Evolutionary conservation across 129 eudicot genomes (phyloP).

Genomic region (Arctium minus): DNA sequence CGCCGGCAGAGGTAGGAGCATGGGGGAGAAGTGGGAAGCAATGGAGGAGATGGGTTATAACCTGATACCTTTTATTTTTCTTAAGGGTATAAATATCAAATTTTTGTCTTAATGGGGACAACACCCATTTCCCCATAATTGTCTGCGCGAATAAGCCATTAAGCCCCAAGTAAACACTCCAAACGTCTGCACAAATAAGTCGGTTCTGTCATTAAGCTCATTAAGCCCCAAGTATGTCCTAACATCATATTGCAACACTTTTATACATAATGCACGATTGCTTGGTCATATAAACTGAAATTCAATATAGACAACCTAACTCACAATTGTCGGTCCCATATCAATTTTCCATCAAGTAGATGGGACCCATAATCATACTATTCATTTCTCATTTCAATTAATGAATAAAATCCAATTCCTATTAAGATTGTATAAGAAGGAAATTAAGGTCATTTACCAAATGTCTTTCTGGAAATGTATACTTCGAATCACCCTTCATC

Average conservation of each 20-base stretch:
- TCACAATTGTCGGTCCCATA: background rate
- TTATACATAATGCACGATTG: background rate
- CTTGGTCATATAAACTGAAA: background rate
- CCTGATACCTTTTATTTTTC: no score
- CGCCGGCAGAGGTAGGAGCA: no score
- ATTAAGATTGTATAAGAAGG: background rate
- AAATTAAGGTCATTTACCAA: slow-evolving; percentile 10
- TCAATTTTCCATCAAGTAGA: background rate
- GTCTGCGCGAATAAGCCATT: no score
- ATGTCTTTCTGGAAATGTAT: slow-evolving; percentile 15
- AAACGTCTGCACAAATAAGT: no score
- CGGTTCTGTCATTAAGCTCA: no score
- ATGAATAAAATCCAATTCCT: background rate
- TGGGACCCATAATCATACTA: background rate
- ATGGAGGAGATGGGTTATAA: no score
- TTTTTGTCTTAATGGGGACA: no score
- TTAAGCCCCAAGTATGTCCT: background rate
- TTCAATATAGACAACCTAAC: background rate
- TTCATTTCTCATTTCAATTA: background rate
- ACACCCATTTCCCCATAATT: no score
- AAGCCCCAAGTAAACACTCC: no score
- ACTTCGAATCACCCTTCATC: slow-evolving; percentile 33
- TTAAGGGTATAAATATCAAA: no score
- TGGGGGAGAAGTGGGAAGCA: no score
- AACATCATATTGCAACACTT: background rate